These are phyloP conservation scores for Trypanosoma theileri DNA, from an alignment of 208 protist genomes.

Conservation along the genomic window DNA sequence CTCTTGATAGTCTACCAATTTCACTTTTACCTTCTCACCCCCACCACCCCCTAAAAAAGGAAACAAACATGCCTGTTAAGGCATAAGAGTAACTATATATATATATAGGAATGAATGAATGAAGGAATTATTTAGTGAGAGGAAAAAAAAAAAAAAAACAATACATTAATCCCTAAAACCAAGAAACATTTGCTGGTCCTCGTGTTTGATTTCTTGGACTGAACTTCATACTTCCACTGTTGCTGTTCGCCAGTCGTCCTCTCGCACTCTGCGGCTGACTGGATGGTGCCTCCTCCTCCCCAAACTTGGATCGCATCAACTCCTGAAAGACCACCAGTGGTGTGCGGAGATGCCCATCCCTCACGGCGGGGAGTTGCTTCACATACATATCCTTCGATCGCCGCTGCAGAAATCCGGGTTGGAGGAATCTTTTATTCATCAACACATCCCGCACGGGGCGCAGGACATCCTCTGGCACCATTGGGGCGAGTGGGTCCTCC, in stretches of 20 bases:
- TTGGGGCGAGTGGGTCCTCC: conserved; percentile 67
- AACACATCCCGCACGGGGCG: conserved; percentile 54
- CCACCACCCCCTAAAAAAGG: neutral
- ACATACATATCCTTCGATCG: conserved; percentile 46
- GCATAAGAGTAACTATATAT: conserved; percentile 12
- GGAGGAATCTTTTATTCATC: conserved; percentile 44
- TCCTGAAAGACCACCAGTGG: conserved; percentile 80
- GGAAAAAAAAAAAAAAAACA: conserved; percentile 19
- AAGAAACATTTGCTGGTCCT: conserved; percentile 41
- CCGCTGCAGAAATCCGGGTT: conserved; percentile 44
- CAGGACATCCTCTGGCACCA: conserved; percentile 56
- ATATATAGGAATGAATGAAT: conserved; percentile 2
- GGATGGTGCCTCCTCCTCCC: conserved; percentile 35
- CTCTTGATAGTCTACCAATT: no score
- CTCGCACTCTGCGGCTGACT: conserved; percentile 19
- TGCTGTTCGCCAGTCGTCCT: conserved; percentile 15
- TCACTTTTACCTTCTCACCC: neutral
- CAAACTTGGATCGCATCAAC: conserved; percentile 56
- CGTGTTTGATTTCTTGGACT: conserved; percentile 8
- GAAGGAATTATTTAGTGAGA: neutral
- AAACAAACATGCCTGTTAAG: neutral
- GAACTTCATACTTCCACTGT: neutral
- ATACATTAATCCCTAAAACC: conserved; percentile 35
- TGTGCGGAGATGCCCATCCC: conserved; percentile 65
- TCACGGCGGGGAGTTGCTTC: conserved; percentile 53